Evolutionary conservation across 805 yeast species (phyloP).

Genomic region (Lipomyces yamanashiensis): DNA sequence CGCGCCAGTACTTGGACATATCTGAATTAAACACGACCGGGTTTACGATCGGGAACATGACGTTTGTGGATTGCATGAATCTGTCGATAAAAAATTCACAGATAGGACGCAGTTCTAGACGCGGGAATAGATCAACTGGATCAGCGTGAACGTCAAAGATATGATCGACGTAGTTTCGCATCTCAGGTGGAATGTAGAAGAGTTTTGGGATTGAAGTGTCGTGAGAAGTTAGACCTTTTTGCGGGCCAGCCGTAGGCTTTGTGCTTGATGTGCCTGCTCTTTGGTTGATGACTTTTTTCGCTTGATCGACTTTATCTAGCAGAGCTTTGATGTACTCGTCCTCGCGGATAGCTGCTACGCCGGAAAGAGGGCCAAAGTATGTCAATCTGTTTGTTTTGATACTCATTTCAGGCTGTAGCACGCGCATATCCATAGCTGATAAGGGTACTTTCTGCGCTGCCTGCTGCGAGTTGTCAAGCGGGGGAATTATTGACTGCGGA

Average conservation of each 20-base stretch:
- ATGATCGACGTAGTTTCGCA: conserved; percentile 12
- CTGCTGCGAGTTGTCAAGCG: neutral
- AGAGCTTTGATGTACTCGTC: conserved; percentile 27
- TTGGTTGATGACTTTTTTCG: conserved; percentile 12
- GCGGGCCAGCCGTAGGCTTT: conserved; percentile 6
- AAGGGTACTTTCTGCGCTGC: neutral
- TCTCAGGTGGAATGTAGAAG: conserved; percentile 13
- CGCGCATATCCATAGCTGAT: conserved; percentile 21
- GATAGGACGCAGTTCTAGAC: conserved; percentile 37
- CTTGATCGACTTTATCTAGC: conserved; percentile 16
- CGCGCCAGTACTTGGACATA: conserved; percentile 30
- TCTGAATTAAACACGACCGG: conserved; percentile 31
- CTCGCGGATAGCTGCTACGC: conserved; percentile 23
- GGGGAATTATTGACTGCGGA: neutral
- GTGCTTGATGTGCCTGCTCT: neutral
- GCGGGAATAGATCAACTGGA: conserved; percentile 23
- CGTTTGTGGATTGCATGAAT: conserved; percentile 34
- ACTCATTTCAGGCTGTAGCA: conserved; percentile 25
- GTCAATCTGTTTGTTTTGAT: conserved; percentile 27
- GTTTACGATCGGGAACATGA: conserved; percentile 34
- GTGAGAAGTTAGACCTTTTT: conserved; percentile 17
- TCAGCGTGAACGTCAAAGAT: conserved; percentile 21
- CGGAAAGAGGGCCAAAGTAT: conserved; percentile 30
- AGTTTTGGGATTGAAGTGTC: conserved; percentile 17
- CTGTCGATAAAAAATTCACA: conserved; percentile 37